Evolutionary conservation across 2,329 filamentous ascomycete genomes (phyloP).

Genomic region (Paracoccidioides brasiliensis): DNA sequence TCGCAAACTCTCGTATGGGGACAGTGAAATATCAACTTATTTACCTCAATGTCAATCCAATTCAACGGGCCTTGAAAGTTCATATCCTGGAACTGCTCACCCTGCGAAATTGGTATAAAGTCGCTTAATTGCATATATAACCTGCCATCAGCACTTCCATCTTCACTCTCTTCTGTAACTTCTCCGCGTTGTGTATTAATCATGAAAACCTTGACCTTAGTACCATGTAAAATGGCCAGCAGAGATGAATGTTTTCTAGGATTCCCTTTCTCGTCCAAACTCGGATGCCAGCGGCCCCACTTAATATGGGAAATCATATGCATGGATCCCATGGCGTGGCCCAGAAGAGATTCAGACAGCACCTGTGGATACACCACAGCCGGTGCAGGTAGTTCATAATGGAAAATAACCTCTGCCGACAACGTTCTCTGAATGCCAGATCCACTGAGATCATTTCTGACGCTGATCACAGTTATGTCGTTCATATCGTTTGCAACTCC

Average conservation of each 20-base stretch:
- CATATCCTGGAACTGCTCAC: conserved; percentile 7
- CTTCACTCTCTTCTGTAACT: not conserved
- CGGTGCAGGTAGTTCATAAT: conserved; percentile 12
- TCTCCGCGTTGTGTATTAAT: conserved; percentile 11
- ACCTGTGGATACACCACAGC: conserved; percentile 9
- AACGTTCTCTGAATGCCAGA: conserved; percentile 8
- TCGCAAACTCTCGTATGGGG: not conserved
- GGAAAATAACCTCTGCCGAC: conserved; percentile 17
- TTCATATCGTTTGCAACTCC: conserved; percentile 28
- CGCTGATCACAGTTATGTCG: conserved; percentile 22
- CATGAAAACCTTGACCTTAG: conserved; percentile 18
- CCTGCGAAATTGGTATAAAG: conserved; percentile 4
- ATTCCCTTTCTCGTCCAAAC: not conserved
- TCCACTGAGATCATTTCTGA: conserved; percentile 8
- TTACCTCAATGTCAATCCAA: conserved; percentile 21
- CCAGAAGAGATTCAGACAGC: conserved; percentile 20
- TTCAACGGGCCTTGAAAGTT: conserved; percentile 20
- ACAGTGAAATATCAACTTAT: not conserved
- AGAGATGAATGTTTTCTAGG: not conserved
- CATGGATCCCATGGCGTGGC: conserved; percentile 16
- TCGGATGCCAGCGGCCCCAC: conserved; percentile 23
- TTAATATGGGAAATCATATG: conserved; percentile 18
- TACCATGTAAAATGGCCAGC: conserved; percentile 19
- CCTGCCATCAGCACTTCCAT: conserved; percentile 2
- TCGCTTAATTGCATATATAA: conserved; percentile 9